These are phyloP conservation scores for Leishmania amazonensis DNA, from an alignment of 208 protist species.

Conservation along the genomic window DNA sequence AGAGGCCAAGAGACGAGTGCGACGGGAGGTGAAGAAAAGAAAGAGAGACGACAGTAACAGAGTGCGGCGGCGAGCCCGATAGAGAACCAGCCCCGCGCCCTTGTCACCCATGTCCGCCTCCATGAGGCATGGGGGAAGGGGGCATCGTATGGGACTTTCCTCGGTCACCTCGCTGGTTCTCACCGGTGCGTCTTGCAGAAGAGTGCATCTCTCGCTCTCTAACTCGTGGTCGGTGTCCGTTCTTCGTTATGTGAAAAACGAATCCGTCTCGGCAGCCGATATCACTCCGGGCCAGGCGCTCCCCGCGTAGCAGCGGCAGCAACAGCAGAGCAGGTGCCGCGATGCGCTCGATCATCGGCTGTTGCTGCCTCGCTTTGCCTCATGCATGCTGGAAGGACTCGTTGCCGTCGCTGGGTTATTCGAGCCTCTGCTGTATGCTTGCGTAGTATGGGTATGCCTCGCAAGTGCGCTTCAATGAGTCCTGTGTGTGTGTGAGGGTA, in stretches of 20 bases:
- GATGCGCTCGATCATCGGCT: not conserved
- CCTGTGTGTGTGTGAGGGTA: not conserved
- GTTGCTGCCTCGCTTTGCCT: not conserved
- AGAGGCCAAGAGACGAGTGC: not conserved
- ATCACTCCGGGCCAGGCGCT: not conserved
- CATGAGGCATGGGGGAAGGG: not conserved
- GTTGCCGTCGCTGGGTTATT: not conserved
- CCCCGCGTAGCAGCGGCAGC: not conserved
- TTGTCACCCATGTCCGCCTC: not conserved
- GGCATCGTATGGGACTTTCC: not conserved
- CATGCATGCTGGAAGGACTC: not conserved
- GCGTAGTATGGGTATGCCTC: not conserved
- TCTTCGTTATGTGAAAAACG: not conserved
- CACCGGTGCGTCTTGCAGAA: not conserved
- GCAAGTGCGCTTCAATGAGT: not conserved
- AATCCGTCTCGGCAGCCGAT: not conserved
- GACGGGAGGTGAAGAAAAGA: not conserved
- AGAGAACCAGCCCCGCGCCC: not conserved
- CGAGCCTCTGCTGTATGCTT: not conserved
- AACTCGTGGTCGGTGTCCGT: not conserved
- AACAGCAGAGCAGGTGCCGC: not conserved
- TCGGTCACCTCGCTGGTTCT: not conserved
- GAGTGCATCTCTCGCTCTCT: not conserved
- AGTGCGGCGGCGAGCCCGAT: not conserved
- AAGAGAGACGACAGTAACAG: not conserved